Evolutionary conservation across 2,329 filamentous ascomycete species (phyloP).

Genomic region (Dothideomycetes sp.): DNA sequence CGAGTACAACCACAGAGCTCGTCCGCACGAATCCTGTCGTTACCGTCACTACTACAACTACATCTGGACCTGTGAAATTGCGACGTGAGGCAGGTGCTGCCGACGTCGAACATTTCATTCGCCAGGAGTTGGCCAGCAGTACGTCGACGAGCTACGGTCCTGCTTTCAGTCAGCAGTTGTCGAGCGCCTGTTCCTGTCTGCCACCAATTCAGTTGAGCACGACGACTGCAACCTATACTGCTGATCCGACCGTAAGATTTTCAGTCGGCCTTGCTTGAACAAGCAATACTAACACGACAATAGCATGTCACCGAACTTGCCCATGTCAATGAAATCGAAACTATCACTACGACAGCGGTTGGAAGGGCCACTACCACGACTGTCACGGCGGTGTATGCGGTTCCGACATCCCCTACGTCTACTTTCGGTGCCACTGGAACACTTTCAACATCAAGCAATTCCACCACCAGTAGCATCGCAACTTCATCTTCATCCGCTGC

Average conservation of each 20-base stretch:
- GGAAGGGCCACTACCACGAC: slow-evolving; percentile 11
- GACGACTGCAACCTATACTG: slow-evolving; percentile 18
- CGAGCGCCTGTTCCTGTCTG: slow-evolving; percentile 22
- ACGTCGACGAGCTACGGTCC: slow-evolving; percentile 8
- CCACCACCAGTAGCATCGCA: slow-evolving; percentile 3
- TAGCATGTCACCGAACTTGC: slow-evolving; percentile 10
- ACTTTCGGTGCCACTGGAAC: too few species aligned
- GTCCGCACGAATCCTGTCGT: slow-evolving; percentile 13
- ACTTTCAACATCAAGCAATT: slow-evolving; percentile 1
- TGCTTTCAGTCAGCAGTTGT: slow-evolving; percentile 11
- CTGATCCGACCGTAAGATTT: slow-evolving; percentile 12
- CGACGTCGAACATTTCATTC: slow-evolving; percentile 13
- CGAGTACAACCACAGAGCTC: slow-evolving; percentile 11
- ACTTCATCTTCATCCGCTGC: slow-evolving; percentile 4
- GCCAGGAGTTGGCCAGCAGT: slow-evolving; percentile 10
- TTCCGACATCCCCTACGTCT: neutral
- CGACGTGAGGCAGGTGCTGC: slow-evolving; percentile 11
- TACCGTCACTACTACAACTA: slow-evolving; percentile 14
- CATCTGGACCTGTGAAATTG: slow-evolving; percentile 6
- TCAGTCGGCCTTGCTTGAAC: too few species aligned
- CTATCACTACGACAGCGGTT: slow-evolving; percentile 11
- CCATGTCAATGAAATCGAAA: slow-evolving; percentile 12
- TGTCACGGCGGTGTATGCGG: slow-evolving; percentile 7
- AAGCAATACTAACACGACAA: too few species aligned
- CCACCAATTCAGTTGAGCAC: slow-evolving; percentile 13